Conservation (phyloP, 75 land plant species). For the Sequoia sempervirens region DNA sequence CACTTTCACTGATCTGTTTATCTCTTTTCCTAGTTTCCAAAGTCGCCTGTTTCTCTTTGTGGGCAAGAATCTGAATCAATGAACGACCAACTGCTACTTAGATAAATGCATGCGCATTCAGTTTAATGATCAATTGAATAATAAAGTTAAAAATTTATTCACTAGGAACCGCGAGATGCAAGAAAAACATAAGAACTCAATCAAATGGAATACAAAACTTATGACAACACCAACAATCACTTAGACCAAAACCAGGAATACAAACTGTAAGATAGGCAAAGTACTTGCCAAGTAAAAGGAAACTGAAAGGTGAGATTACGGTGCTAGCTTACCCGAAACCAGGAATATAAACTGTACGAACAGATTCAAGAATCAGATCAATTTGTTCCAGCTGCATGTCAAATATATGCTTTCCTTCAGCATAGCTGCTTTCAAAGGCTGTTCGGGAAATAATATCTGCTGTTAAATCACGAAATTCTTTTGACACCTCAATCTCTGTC, state of each 20-base stretch:
- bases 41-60: conserved; percentile 22
- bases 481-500: not conserved
- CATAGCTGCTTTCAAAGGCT: not conserved
- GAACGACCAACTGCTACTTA: not conserved
- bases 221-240: not conserved
- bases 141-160: too few relatives aligned
- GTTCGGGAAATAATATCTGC: not conserved
- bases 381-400: not conserved
- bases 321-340: not conserved
- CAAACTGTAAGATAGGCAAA: too few relatives aligned
- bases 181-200: too few relatives aligned
- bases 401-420: not conserved
- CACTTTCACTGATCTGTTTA: not conserved
- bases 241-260: not conserved
- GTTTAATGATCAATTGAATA: too few relatives aligned
- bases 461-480: not conserved
- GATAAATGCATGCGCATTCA: too few relatives aligned
- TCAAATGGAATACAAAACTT: not conserved
- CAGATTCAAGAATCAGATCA: not conserved
- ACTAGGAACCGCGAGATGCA: too few relatives aligned
- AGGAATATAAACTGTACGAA: not conserved
- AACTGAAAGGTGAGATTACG: too few relatives aligned
- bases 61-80: conserved; percentile 31
- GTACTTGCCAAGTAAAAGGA: too few relatives aligned
- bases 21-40: conserved; percentile 15